Conservation (phyloP, 1,139 yeast genomes). For the Eremothecium sinecaudum region DNA sequence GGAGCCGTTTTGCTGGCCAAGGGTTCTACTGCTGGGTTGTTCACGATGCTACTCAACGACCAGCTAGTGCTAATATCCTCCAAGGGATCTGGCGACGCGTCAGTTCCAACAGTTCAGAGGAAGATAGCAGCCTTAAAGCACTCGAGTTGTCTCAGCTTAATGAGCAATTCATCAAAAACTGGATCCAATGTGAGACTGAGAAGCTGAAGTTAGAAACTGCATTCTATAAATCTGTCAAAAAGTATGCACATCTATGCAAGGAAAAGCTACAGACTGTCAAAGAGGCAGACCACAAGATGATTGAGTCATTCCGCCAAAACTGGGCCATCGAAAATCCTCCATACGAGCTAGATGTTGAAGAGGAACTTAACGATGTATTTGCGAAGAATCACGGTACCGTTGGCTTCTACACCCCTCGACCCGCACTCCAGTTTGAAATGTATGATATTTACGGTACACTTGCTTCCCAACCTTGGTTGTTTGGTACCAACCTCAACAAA, state of each 20-base stretch:
- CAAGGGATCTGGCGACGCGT: slow-evolving; percentile 4
- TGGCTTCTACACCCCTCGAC: slow-evolving; percentile 8
- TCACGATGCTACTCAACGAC: too few species aligned
- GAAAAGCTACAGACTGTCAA: background rate
- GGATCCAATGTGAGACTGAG: slow-evolving; percentile 1
- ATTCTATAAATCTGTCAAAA: background rate
- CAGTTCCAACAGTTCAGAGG: slow-evolving; percentile 1
- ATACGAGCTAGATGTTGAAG: background rate
- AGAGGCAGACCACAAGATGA: background rate
- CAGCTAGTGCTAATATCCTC: background rate
- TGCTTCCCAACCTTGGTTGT: slow-evolving; percentile 3
- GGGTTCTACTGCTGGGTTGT: slow-evolving; percentile 9
- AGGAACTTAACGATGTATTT: background rate
- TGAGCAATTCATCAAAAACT: slow-evolving; percentile 1
- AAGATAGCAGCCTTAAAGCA: slow-evolving; percentile 1
- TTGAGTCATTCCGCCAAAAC: background rate
- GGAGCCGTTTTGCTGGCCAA: slow-evolving; percentile 4
- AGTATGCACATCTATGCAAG: background rate
- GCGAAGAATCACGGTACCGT: slow-evolving; percentile 9
- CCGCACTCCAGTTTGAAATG: slow-evolving; percentile 7
- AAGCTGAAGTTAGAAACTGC: slow-evolving; percentile 2
- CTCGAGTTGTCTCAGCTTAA: slow-evolving; percentile 4
- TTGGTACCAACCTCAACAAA: slow-evolving; percentile 1
- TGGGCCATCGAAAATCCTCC: background rate
- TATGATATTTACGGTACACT: slow-evolving; percentile 1